Evolutionary conservation across 768 basidiomycete species (phyloP), one percentile per base, ranked within the genome.

Genomic region (Rhodocollybia butyracea): DNA sequence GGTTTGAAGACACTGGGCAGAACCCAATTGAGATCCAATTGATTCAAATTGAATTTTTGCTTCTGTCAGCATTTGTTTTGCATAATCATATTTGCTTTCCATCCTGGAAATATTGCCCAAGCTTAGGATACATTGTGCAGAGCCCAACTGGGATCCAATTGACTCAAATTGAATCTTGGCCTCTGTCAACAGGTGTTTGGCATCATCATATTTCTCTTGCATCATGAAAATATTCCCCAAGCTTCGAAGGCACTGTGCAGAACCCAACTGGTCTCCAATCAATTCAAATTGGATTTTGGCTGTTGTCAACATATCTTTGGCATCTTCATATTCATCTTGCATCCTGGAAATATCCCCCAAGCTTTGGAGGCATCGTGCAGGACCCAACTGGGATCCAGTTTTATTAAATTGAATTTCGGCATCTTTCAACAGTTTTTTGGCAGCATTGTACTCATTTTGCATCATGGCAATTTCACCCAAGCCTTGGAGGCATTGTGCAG

Each of bases 81-180:
- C 55, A 36, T 56, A 52, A 31, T 8, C 15, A 38, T 56, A 54
- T 12, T 53, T 30, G 32, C 26, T 39, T 38, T 51, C 51, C 55
- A 56, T 51, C 7, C 6, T 5, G 15, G 5, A 27, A 43, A 54
- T 54, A 24, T 39, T n/a, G 15, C 52, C 52, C 8, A 54, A 17
- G 40, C 52, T 40, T 36, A 54, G 54, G 4, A 55, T 6, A 54
- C 54, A 55, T 27, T 55, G 53, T 19, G 46, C 46, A 54, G 46
- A 51, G 13, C 54, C 54, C 6, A 47, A 24, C 36, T 31, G 45
- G 51, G 54, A 22, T 7, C 41, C 52, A 39, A 54, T 30, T 40
- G 7, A 17, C 15, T 17, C 7, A 17, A n/a, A n/a, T n/a, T n/a
- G n/a, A n/a, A n/a, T n/a, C n/a, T n/a, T n/a, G n/a, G n/a, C n/a